These are phyloP conservation scores for Kodamaea ohmeri DNA, from an alignment of 1,139 yeast genomes.

Conservation along the genomic window DNA sequence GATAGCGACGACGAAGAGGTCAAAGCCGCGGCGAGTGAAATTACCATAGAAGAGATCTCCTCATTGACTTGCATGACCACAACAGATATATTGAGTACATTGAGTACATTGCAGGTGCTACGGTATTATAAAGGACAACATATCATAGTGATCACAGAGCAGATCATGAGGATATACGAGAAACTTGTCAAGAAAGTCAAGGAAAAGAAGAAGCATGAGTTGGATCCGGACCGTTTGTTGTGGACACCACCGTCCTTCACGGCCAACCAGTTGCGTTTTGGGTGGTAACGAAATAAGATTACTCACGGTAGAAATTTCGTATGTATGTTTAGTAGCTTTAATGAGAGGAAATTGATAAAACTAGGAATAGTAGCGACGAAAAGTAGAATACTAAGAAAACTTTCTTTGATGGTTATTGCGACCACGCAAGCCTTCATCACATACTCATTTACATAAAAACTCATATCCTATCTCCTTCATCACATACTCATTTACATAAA, in stretches of 20 bases:
- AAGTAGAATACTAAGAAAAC: too few species aligned
- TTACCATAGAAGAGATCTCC: constrained; percentile 91
- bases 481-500: too few species aligned
- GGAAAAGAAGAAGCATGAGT: constrained; percentile 70
- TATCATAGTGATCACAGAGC: constrained; percentile 86
- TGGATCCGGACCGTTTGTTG: constrained; percentile 66
- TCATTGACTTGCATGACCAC: constrained; percentile 91
- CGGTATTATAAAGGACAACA: constrained; percentile 96
- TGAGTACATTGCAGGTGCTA: constrained; percentile 85
- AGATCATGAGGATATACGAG: constrained; percentile 73
- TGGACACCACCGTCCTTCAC: constrained; percentile 98
- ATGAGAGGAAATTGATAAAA: neutral
- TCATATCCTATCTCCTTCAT: too few species aligned
- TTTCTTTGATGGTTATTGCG: too few species aligned
- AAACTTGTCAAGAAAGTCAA: constrained; percentile 54
- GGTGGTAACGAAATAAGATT: constrained; percentile 55
- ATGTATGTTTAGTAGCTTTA: neutral
- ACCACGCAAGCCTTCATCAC: too few species aligned
- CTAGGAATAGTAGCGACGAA: too few species aligned
- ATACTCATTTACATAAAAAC: too few species aligned
- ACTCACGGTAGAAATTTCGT: neutral
- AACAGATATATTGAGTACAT: constrained; percentile 88
- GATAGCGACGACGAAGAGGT: constrained; percentile 24
- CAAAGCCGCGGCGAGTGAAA: constrained; percentile 48
- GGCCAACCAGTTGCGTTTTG: constrained; percentile 92